Base-by-base conservation (phyloP, 208 protist genomes). In the Leishmania turanica region DNA sequence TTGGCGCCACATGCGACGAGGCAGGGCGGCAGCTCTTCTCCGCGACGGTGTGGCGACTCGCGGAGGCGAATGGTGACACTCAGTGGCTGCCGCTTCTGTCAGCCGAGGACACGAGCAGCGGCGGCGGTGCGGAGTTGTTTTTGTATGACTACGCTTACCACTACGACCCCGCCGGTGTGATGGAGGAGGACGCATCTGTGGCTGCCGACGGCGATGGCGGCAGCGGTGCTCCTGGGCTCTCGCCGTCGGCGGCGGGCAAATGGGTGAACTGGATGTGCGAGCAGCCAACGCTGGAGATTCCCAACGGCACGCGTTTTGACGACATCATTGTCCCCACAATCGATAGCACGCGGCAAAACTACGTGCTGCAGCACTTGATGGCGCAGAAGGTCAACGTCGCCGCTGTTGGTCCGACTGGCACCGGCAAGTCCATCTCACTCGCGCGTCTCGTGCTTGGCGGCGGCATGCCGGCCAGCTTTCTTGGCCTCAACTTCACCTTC, bases 141-240 rank as follows among this genome's bases (percentile, higher is more conserved):
- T 78, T 99, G 13, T 99, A 99, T 88, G 99, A 99, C 89, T 99
- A 97, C 83, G 92, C 88, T 64, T 98, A 96, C 87, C 81, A 83
- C 47, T 96, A 92, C 80, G 77, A 88, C 69, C 71, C 91, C 42
- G 72, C 31, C 68, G 77, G 74, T 1, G 81, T 70, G 21, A 71
- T 68, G 24, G 83, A 79, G 51, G 83, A 82, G 34, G 92, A 91
- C 15, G 84, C 75, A 9, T 84, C 65, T 7, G 77, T 42, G 15
- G 75, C 79, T 8, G 77, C 69, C 31, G 84, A 27, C 21, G 45
- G 40, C 13, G 40, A 53, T 34, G 65, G 40, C 47, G 49, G 70
- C 77, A 34, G 87, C 88, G 45, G 94, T 90, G 77, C 65, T 17
- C 62, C 56, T 53, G 53, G 58, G 42, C 68, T 81, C 11, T 83